Evolutionary conservation across 306 rosid genomes (phyloP).

Genomic region (Luffa acutangula): DNA sequence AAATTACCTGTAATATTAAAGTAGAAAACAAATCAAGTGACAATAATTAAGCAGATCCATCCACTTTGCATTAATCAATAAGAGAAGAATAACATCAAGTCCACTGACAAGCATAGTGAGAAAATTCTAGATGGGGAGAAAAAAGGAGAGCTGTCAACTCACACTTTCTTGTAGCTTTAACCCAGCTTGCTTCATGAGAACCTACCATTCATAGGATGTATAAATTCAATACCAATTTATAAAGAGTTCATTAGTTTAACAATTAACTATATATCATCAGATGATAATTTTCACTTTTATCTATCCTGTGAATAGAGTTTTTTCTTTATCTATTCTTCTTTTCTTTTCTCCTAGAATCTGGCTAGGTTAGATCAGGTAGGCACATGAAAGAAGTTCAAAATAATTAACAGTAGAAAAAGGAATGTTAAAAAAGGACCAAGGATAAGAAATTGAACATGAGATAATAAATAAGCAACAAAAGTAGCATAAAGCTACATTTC

Average conservation of each 20-base stretch:
- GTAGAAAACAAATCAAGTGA: slow-evolving; percentile 9
- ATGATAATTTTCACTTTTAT: neutral
- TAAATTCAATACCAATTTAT: neutral
- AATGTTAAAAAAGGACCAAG: neutral
- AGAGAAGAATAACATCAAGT: slow-evolving; percentile 3
- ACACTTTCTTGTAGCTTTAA: slow-evolving; percentile 67
- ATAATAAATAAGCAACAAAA: neutral
- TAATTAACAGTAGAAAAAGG: neutral
- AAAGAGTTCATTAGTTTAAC: neutral
- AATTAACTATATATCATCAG: neutral
- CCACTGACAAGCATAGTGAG: neutral
- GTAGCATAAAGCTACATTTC: neutral
- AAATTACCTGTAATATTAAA: slow-evolving; percentile 37
- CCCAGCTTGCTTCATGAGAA: slow-evolving; percentile 81
- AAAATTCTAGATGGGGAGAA: slow-evolving; percentile 1
- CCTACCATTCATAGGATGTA: slow-evolving; percentile 34
- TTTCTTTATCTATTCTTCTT: neutral
- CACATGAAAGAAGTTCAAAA: neutral
- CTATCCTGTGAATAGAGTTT: neutral
- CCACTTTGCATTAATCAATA: neutral
- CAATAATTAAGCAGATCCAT: neutral
- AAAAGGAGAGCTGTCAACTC: slow-evolving; percentile 22
- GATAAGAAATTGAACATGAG: neutral
- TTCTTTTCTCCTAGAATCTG: neutral
- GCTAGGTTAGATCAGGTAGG: neutral